Evolutionary conservation across 805 yeast genomes (phyloP).

Genomic region (Teunomyces gatunensis): DNA sequence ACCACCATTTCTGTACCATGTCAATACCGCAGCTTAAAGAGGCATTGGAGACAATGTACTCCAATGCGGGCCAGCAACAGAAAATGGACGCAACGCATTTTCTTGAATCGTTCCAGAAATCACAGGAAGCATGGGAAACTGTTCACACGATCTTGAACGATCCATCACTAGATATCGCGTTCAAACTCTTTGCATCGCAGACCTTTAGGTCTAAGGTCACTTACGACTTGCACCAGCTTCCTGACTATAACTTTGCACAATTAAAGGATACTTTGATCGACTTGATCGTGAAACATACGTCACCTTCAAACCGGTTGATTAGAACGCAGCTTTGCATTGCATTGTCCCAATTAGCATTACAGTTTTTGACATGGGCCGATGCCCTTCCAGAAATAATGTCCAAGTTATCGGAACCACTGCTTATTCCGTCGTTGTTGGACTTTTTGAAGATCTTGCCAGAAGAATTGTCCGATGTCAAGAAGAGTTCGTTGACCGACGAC

Average conservation of each 20-base stretch:
- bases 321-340: constrained; percentile 81
- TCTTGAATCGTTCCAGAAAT: constrained; percentile 81
- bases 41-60: constrained; percentile 50
- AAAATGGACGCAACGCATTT: constrained; percentile 50
- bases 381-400: constrained; percentile 68
- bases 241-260: constrained; percentile 51
- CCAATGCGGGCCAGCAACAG: constrained; percentile 42
- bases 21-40: constrained; percentile 29
- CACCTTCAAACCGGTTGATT: constrained; percentile 47
- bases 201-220: constrained; percentile 82
- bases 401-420: constrained; percentile 33
- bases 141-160: constrained; percentile 53
- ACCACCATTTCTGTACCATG: background rate
- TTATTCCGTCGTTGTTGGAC: constrained; percentile 57
- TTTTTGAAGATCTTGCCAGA: constrained; percentile 89
- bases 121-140: constrained; percentile 75
- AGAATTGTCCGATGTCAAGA: constrained; percentile 75
- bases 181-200: constrained; percentile 85
- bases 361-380: constrained; percentile 66
- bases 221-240: constrained; percentile 80
- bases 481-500: constrained; percentile 75
- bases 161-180: constrained; percentile 43
- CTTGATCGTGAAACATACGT: constrained; percentile 47
- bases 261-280: constrained; percentile 67
- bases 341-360: constrained; percentile 78